A percentile compares a stretch with the other conserved stretches of the same genome.
Evolutionary conservation across 139 green algal species (phyloP).

Genomic region (Picochlorum sp.): DNA sequence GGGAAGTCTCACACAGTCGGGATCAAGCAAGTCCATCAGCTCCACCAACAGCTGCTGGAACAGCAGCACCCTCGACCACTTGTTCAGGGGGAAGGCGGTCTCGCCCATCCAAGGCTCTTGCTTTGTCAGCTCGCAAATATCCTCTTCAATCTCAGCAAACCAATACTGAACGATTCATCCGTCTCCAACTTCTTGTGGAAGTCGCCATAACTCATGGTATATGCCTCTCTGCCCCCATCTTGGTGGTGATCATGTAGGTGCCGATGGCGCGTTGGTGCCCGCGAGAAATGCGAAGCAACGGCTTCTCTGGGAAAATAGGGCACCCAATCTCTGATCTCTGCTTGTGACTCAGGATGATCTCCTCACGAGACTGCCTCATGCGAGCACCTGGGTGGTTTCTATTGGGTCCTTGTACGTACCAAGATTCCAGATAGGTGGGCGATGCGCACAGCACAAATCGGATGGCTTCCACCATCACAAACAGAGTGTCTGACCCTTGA

Average conservation of each 20-base stretch:
- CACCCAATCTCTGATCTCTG: background rate
- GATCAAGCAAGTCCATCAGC: constrained; percentile 60
- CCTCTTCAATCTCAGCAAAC: constrained; percentile 24
- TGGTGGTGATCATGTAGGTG: constrained; percentile 51
- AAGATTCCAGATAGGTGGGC: constrained; percentile 34
- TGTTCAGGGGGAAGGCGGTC: constrained; percentile 13
- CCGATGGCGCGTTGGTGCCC: constrained; percentile 53
- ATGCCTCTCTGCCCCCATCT: constrained; percentile 42
- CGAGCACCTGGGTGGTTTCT: constrained; percentile 15
- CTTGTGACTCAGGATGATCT: constrained; percentile 9
- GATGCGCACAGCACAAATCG: constrained; percentile 48
- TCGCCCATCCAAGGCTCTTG: constrained; percentile 27
- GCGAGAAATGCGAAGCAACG: constrained; percentile 32
- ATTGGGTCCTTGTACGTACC: constrained; percentile 11
- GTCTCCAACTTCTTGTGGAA: constrained; percentile 31
- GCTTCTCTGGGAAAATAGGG: background rate
- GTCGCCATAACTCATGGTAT: constrained; percentile 47
- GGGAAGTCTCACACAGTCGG: constrained; percentile 41
- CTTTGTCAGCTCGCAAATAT: constrained; percentile 20
- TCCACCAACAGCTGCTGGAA: constrained; percentile 65
- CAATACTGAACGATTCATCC: constrained; percentile 35
- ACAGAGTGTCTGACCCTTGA: constrained; percentile 39
- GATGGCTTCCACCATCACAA: constrained; percentile 54
- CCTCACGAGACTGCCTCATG: constrained; percentile 11
- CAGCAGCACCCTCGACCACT: constrained; percentile 52